Conservation (phyloP, 768 basidiomycete genomes). For the Lactarius vividus region DNA sequence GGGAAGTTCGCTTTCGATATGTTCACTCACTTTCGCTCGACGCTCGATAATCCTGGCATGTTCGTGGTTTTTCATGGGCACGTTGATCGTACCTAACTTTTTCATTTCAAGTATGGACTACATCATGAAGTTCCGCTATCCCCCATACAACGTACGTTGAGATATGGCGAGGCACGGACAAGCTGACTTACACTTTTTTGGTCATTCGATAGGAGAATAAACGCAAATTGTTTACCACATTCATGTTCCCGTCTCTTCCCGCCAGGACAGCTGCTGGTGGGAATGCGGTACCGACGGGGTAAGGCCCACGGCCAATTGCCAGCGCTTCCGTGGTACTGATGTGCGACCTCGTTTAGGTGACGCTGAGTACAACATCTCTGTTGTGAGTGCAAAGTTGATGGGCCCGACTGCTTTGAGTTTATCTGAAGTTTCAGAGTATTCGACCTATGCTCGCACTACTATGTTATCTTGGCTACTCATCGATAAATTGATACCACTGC, state of each 20-base stretch:
- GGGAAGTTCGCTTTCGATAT: conserved; percentile 74
- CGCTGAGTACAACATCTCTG: background rate
- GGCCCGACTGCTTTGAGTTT: background rate
- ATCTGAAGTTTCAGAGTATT: no score
- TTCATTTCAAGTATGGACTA: conserved; percentile 34
- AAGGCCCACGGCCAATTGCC: conserved; percentile 38
- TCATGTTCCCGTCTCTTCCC: conserved; percentile 40
- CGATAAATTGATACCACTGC: no score
- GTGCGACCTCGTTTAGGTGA: conserved; percentile 1
- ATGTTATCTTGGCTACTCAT: no score
- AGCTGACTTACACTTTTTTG: conserved; percentile 2
- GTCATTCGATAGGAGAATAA: conserved; percentile 28
- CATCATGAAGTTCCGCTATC: conserved; percentile 36
- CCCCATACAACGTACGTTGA: conserved; percentile 39
- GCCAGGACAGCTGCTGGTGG: conserved; percentile 39
- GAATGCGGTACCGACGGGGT: conserved; percentile 22
- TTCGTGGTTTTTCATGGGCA: conserved; percentile 24
- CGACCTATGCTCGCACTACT: no score
- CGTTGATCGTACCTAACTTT: background rate
- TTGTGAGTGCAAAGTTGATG: background rate
- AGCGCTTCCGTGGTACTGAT: conserved; percentile 32
- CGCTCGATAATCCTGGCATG: conserved; percentile 45
- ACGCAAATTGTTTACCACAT: conserved; percentile 31
- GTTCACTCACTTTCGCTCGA: conserved; percentile 72
- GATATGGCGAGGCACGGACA: background rate